Base-by-base conservation (phyloP, 805 yeast genomes). In the Komagataella populi region DNA sequence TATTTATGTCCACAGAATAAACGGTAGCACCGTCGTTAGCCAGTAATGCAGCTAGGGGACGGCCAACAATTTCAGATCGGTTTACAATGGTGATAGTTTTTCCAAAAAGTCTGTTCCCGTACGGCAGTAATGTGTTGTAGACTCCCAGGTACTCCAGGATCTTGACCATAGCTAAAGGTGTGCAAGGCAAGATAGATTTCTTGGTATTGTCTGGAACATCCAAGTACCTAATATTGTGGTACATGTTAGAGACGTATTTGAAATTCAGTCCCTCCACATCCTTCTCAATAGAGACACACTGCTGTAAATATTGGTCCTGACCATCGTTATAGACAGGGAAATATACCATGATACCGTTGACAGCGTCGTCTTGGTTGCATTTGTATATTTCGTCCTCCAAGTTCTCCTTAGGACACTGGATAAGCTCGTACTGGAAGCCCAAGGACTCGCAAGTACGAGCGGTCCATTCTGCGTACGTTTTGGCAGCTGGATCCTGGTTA, bases 21-120 rank as follows among this genome's bases (percentile, higher is more conserved):
- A 93, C 98, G 1, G 83, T 84, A 20, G 99, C 99, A 55, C 99
- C 99, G 63, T 93, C 99, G 62, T 93, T 93, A 17, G 99, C 98
- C 56, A 93, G 71, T 44, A 93, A 68, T 0, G 99, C 98, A 39
- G 98, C 98, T 54, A 93, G 71, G 1, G 99, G 99, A 59, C 99
- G 80, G 10, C 99, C 99, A 20, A 93, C 99, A 61, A 93, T 91
- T 68, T 93, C 99, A 10, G 96, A 86, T 61, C 99, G 76, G 69
- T 93, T 93, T 50, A 93, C 90, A 47, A 93, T 82, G 49, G 95
- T 82, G 52, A 91, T 76, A 50, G 93, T 91, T 68, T 89, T 90
- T 47, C 99, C 99, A 60, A 87, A 93, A 20, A 93, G 73, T 55
- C 96, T 76, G 70, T 93, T 89, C 4, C 99, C 99, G 61, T 89